Conservation (phyloP, 495 filamentous ascomycete species). For the Pyronema domesticum region DNA sequence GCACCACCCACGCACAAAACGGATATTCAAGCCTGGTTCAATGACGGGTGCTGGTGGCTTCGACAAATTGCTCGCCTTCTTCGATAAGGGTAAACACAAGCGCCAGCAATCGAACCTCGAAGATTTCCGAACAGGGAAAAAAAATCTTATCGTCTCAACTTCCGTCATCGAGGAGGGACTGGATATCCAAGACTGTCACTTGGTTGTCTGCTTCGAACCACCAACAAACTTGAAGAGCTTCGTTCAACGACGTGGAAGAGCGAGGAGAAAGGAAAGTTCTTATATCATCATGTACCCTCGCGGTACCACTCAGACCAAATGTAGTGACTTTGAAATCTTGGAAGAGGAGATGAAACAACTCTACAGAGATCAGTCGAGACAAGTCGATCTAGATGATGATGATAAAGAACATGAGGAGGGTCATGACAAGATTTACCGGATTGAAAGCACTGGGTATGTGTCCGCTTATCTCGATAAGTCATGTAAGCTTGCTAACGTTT, state of each 20-base stretch:
- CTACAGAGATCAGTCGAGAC: constrained; percentile 53
- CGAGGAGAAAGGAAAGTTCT: constrained; percentile 51
- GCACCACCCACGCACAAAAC: constrained; percentile 37
- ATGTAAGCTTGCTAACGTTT: constrained; percentile 21
- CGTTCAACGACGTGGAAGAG: constrained; percentile 73
- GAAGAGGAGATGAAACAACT: constrained; percentile 56
- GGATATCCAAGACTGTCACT: constrained; percentile 67
- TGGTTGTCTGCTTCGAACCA: constrained; percentile 70
- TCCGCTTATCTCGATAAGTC: not conserved
- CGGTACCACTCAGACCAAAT: no score
- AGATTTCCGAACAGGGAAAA: constrained; percentile 47
- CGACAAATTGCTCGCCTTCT: constrained; percentile 29
- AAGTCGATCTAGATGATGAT: constrained; percentile 37
- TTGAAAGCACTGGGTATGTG: constrained; percentile 37
- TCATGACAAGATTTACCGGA: constrained; percentile 25
- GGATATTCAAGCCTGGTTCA: constrained; percentile 41
- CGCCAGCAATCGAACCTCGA: constrained; percentile 43
- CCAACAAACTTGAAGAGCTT: constrained; percentile 68
- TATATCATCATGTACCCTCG: constrained; percentile 41
- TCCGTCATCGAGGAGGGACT: constrained; percentile 85
- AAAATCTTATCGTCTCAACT: constrained; percentile 68
- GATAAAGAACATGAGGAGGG: constrained; percentile 17
- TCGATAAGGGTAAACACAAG: constrained; percentile 40
- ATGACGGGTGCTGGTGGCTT: constrained; percentile 58
- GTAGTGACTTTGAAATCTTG: constrained; percentile 27